Base-by-base conservation (phyloP, 2,329 filamentous ascomycete genomes). In the Coniochaeta pulveracea region DNA sequence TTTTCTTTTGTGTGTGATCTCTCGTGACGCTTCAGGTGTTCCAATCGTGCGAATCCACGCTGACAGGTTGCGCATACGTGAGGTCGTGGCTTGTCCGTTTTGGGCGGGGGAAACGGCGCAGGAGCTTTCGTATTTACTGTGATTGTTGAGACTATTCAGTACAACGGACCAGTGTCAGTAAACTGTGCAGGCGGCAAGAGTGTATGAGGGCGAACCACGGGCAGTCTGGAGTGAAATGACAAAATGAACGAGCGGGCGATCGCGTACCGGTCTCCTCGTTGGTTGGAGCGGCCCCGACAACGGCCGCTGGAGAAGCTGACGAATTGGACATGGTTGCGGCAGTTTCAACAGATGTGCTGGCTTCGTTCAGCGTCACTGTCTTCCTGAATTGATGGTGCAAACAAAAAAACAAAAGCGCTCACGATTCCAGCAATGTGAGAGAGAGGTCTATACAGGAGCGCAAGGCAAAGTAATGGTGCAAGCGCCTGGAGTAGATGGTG, bases 1-100 rank as follows among this genome's bases (percentile, higher is more conserved):
- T 98, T 98, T 62, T 98, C 88, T 57, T 98, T 95, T 27, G 88
- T 95, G 55, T 95, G 88, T n/a, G 86, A 94, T 41, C 91, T 76
- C 61, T 96, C 91, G 58, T 98, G 91, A 40, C 91, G 81, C 64
- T 98, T 98, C 45, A 98, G 64, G 56, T 98, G 91, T 61, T 98
- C 91, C 47, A 98, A 64, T 40, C 91, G 79, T 37, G 91, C 91
- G 56, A 98, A 98, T 19, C 85, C 93, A 43, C 91, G 79, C 49
- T 79, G 75, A 57, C 91, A 98, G 30, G 88, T 96, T 25, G 69
- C 76, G 63, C 91, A 98, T 39, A 93, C 79, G 59, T 98, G 91
- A 43, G 91, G 91, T 43, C 89, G 76, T 36, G 91, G 91, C 64
- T 96, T 98, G 60, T 98, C 91, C 42, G 86, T 94, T 64, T 96